Evolutionary conservation across 1,284 basidiomycete species (phyloP).

Genomic region (Omphalotus olearius): DNA sequence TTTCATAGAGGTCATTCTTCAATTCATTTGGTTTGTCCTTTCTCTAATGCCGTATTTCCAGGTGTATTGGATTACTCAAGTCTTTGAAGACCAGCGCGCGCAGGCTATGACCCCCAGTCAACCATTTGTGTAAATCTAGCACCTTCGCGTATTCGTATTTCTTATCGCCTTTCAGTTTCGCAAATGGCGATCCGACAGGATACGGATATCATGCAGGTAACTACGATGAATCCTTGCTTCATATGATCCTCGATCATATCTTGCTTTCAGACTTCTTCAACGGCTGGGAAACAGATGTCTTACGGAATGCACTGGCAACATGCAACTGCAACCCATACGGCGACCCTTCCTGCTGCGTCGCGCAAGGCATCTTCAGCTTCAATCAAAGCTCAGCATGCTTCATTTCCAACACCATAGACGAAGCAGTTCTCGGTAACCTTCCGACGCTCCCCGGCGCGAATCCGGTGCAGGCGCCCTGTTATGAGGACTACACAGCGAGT

Average conservation of each 20-base stretch:
- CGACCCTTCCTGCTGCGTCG: constrained; percentile 28
- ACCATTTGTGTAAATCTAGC: constrained; percentile 36
- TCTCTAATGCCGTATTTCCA: constrained; percentile 14
- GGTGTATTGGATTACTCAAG: constrained; percentile 39
- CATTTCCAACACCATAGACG: constrained; percentile 33
- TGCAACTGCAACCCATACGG: constrained; percentile 38
- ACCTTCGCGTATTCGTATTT: background rate
- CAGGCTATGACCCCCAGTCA: constrained; percentile 37
- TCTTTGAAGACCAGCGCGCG: constrained; percentile 29
- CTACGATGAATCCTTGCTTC: no score
- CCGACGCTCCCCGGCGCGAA: constrained; percentile 10
- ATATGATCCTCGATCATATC: no score
- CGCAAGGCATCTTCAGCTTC: constrained; percentile 32
- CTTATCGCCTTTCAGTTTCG: constrained; percentile 23
- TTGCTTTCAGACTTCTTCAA: constrained; percentile 44
- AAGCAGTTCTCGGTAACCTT: constrained; percentile 18
- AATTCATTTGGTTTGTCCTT: background rate
- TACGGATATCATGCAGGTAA: constrained; percentile 44
- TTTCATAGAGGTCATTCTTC: constrained; percentile 35
- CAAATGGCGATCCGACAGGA: constrained; percentile 43
- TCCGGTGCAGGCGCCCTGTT: constrained; percentile 14
- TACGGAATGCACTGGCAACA: constrained; percentile 38
- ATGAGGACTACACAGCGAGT: constrained; percentile 8
- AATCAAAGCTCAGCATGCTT: constrained; percentile 28
- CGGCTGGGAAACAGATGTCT: constrained; percentile 43